Base-by-base conservation (phyloP, 2,329 filamentous ascomycete species). In the Alternaria metachromatica region DNA sequence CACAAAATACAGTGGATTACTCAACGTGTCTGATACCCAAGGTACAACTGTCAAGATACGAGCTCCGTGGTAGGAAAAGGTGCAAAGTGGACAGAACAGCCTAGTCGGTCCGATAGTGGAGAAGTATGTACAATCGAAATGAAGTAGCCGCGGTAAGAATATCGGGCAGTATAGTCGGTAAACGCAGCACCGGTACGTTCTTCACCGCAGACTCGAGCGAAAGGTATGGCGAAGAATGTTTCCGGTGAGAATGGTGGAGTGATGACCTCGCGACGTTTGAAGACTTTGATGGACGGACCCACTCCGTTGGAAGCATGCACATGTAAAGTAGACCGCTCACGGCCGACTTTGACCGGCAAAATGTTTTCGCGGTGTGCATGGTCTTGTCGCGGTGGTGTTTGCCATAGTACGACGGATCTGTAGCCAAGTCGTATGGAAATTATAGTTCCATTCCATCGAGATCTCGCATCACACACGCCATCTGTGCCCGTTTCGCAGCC, bases 401-500 rank as follows among this genome's bases (percentile, higher is more conserved):
- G n/a, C 6, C 18, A 7, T 33, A 11, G 5, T 15, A 41, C 6
- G 37, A 37, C n/a, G 54, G 28, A 37, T 11, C 15, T 13, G 37
- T 28, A 46, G 26, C 49, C 26, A 37, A 11, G 25, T 54, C 43
- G 45, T 50, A 58, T 15, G 13, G 12, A 51, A 33, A 58, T 62
- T 72, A 82, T 37, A 93, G 80, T 57, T 87, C 88, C 75, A 92
- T 86, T 67, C 89, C 88, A 74, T 93, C 93, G 76, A 98, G 86
- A 80, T 97, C 95, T 66, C 94, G 87, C 85, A 94, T 92, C 78
- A 97, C 84, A 74, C 94, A 89, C 45, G 93, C 93, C 85, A 97
- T 92, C 81, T 97, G 93, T 10, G 95, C 95, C 45, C 94, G 87
- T 82, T 97, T 97, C 46, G 94, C 95, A 2, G 95, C 95, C 84